Evolutionary conservation across 257 asterid species (phyloP), one percentile per base, ranked within the genome.

Genomic region (Solanum chmielewskii): DNA sequence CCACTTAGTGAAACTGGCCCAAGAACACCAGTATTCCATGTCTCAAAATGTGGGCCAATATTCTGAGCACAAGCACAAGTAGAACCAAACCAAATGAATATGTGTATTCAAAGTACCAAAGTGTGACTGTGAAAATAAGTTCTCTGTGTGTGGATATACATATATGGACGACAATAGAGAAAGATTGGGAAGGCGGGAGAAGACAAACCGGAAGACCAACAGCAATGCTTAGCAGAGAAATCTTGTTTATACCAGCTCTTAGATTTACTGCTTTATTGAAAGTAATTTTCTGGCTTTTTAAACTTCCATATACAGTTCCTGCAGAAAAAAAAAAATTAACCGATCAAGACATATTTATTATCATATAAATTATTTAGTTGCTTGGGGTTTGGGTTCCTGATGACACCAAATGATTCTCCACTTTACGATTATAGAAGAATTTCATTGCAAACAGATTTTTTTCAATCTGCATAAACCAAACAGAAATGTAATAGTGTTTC

Each of bases 1-100:
- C 99, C 99, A 82, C 91, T 87, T 74, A 97, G 98, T 44, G 98
- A 90, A 92, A 97, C 98, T 1, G 99, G 99, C 20, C 99, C 99
- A 85, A 97, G 99, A 89, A 97, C 69, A 70, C 99, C 99, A 29
- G 98, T 81, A 44, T 80, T 86, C 90, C 90, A 88, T 62, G 86
- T 78, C 88, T 88, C 90, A 56, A 86, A 88, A 88, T 80, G 90
- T 64, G 88, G 88, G 11, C 90, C 90, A 37, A 86, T 86, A 74
- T 88, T 85, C 90, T 88, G 71, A 25, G 23, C 59, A 7, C 81
- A 60, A 75, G 44, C 31, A 25, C 70, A 74, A 84, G 33, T 8
- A 20, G 73, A 78, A 27, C 23, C 85, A 81, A 81, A n/a, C 85
- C 45, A 81, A 81, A 29, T 47, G 2, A 81, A 47, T 23, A 31